A percentile compares a stretch with the other conserved stretches of the same genome.
Conservation (phyloP, 495 filamentous ascomycete species). For the Neurospora intermedia region DNA sequence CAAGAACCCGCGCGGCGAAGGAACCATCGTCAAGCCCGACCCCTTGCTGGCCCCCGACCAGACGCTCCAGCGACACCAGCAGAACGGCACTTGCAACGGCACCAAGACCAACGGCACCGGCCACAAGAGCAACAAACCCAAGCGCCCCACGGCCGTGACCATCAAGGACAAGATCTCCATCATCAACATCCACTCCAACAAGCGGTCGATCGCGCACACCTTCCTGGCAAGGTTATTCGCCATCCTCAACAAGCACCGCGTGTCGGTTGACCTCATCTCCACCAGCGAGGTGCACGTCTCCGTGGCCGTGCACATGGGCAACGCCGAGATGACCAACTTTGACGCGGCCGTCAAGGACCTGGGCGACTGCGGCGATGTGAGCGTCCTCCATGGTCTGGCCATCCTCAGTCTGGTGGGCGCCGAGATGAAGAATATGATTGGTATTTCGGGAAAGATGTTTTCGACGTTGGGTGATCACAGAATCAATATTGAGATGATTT, state of each 20-base stretch:
- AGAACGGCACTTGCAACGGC: neutral
- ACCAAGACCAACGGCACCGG: slow-evolving; percentile 12
- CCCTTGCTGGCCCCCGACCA: slow-evolving; percentile 34
- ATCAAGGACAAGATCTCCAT: slow-evolving; percentile 90
- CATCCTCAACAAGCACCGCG: slow-evolving; percentile 64
- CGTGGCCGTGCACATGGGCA: slow-evolving; percentile 78
- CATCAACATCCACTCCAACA: slow-evolving; percentile 91
- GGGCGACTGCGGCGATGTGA: slow-evolving; percentile 67
- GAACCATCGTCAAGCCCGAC: slow-evolving; percentile 72
- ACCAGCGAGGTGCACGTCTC: slow-evolving; percentile 92
- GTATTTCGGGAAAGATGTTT: slow-evolving; percentile 84
- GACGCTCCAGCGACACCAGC: slow-evolving; percentile 29
- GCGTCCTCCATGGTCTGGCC: slow-evolving; percentile 76
- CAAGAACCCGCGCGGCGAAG: slow-evolving; percentile 78
- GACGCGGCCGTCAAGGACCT: slow-evolving; percentile 60
- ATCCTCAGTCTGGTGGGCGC: slow-evolving; percentile 86
- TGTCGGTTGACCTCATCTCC: slow-evolving; percentile 88
- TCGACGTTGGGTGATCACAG: slow-evolving; percentile 75
- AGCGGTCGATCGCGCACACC: slow-evolving; percentile 62
- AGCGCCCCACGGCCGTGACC: slow-evolving; percentile 77
- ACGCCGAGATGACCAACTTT: slow-evolving; percentile 52
- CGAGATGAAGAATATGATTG: slow-evolving; percentile 92
- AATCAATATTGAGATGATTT: slow-evolving; percentile 97
- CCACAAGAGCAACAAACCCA: slow-evolving; percentile 31
- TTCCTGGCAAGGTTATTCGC: slow-evolving; percentile 88